Percentiles rank a stretch among this genome's conserved stretches.
These are phyloP conservation scores for Oryza glumipatula DNA, from an alignment of 176 grass and related monocot genomes.

Conservation along the genomic window DNA sequence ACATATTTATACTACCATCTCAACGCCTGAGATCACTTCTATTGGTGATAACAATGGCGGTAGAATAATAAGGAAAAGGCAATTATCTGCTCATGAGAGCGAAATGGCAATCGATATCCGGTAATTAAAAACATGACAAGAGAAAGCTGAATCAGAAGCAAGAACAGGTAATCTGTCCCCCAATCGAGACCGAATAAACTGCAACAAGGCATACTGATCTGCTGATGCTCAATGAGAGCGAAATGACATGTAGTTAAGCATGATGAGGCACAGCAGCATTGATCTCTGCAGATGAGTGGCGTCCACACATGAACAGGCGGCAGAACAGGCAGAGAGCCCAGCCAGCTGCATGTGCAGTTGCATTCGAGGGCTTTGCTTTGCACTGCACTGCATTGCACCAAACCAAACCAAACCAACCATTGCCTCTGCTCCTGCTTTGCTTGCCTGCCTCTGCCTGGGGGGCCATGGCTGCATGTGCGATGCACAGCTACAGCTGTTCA, in stretches of 20 bases:
- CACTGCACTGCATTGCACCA: slow-evolving; percentile 21
- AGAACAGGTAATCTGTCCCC: background rate
- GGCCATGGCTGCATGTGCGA: slow-evolving; percentile 41
- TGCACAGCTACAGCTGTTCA: slow-evolving; percentile 13
- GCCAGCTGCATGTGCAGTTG: slow-evolving; percentile 36
- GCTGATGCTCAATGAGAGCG: slow-evolving; percentile 27
- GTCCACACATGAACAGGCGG: background rate
- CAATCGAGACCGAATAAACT: slow-evolving; percentile 20
- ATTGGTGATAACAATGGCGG: no score
- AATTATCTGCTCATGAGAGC: no score
- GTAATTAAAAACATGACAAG: background rate
- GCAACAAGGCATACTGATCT: background rate
- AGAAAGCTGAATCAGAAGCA: background rate
- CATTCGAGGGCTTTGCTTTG: slow-evolving; percentile 10
- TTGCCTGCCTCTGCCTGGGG: slow-evolving; percentile 16
- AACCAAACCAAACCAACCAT: background rate
- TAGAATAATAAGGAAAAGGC: no score
- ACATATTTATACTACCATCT: no score
- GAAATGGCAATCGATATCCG: background rate
- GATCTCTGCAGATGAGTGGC: no score
- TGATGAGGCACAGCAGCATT: background rate
- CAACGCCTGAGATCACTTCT: no score
- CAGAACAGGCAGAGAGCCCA: slow-evolving; percentile 27
- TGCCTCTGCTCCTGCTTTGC: background rate
- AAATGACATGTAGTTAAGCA: slow-evolving; percentile 31